Conservation (phyloP, 495 filamentous ascomycete species). For the Cercophora newfieldiana region DNA sequence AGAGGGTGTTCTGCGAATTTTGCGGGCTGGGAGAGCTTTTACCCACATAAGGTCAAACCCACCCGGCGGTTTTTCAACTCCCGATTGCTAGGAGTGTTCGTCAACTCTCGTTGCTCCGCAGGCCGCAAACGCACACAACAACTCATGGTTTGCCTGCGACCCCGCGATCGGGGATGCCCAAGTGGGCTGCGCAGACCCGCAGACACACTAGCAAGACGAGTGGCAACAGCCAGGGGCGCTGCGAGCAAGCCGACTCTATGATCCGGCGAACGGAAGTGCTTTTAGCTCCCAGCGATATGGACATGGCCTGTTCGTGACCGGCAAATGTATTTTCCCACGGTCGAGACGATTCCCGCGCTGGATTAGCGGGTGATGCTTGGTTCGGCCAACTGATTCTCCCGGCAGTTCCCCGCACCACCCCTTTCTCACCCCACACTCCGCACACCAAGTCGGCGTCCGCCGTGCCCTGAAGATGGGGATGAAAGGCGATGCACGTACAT, state of each 20-base stretch:
- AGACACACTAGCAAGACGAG: not conserved
- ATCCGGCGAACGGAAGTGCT: not conserved
- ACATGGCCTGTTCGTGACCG: conserved; percentile 9
- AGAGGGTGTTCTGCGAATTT: no score
- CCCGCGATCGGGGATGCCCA: not conserved
- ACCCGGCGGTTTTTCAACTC: not conserved
- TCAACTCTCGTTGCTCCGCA: not conserved
- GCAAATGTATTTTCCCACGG: conserved; percentile 34
- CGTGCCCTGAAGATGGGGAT: not conserved
- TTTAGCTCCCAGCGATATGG: not conserved
- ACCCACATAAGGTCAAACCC: not conserved
- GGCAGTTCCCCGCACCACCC: conserved; percentile 25
- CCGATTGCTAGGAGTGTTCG: not conserved
- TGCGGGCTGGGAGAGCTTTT: no score
- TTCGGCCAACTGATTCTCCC: conserved; percentile 16
- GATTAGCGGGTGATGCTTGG: not conserved
- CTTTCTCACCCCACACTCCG: conserved; percentile 23
- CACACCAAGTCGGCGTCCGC: not conserved
- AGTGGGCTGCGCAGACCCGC: not conserved
- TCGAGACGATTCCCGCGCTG: conserved; percentile 9
- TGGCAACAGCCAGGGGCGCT: no score
- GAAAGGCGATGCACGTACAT: no score
- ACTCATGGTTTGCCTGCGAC: not conserved
- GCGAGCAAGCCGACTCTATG: not conserved
- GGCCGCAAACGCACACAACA: not conserved